These are phyloP conservation scores for Isoetes taiwanensis DNA, from an alignment of 75 land plant genomes.

Conservation along the genomic window DNA sequence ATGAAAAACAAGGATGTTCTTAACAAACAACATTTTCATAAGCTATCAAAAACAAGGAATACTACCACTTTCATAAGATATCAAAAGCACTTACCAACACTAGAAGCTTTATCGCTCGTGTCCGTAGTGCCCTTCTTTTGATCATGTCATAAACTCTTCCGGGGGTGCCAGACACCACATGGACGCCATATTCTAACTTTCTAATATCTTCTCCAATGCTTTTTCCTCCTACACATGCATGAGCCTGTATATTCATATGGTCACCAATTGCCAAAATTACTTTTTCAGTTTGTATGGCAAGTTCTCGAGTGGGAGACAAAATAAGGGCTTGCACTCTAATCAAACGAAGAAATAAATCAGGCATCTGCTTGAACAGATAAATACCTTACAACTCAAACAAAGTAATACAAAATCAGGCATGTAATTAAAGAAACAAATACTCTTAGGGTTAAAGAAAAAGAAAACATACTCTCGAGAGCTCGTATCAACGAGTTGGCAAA, in stretches of 20 bases:
- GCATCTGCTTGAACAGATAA: too few species aligned
- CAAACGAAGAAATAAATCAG: slow-evolving; percentile 53
- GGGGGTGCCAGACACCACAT: slow-evolving; percentile 15
- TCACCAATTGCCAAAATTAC: slow-evolving; percentile 81
- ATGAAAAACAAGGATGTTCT: too few species aligned
- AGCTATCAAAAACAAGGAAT: too few species aligned
- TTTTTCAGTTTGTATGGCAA: slow-evolving; percentile 87
- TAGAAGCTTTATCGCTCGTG: neutral
- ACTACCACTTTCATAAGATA: neutral
- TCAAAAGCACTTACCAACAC: slow-evolving; percentile 76
- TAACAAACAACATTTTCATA: too few species aligned
- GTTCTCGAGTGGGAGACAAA: slow-evolving; percentile 89
- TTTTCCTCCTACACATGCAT: slow-evolving; percentile 69
- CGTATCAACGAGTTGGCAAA: slow-evolving; percentile 79
- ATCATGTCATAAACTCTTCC: slow-evolving; percentile 10
- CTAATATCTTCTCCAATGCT: slow-evolving; percentile 1
- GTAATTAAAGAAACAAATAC: too few species aligned
- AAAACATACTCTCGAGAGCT: slow-evolving; percentile 57
- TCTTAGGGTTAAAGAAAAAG: too few species aligned
- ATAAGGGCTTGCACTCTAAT: slow-evolving; percentile 91
- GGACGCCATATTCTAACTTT: slow-evolving; percentile 72
- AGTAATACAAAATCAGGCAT: neutral
- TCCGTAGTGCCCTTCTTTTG: neutral
- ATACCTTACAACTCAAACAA: neutral
- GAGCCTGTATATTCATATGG: slow-evolving; percentile 78